A percentile compares a stretch with the other conserved stretches of the same genome.
These are phyloP conservation scores for Exophiala lecanii-corni DNA, from an alignment of 2,329 filamentous ascomycete species.

Conservation along the genomic window DNA sequence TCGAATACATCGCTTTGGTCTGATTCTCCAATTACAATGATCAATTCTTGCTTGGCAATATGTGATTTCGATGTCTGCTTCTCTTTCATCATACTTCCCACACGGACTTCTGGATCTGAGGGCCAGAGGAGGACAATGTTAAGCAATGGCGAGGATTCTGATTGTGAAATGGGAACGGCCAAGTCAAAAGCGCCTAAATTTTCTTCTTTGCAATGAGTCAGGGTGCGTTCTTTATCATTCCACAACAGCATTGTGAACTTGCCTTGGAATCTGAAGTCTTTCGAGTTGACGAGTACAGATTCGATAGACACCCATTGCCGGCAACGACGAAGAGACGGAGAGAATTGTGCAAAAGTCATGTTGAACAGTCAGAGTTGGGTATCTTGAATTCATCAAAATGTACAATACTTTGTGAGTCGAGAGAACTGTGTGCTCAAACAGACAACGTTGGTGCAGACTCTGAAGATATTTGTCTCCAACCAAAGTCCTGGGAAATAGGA, in stretches of 20 bases:
- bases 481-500: too few relatives aligned
- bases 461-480: too few relatives aligned
- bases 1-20: too few relatives aligned
- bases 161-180: conserved; percentile 4
- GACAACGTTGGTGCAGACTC: too few relatives aligned
- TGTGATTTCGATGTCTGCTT: too few relatives aligned
- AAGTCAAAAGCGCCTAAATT: conserved; percentile 5
- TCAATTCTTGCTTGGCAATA: too few relatives aligned
- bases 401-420: conserved; percentile 11
- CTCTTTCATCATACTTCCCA: too few relatives aligned
- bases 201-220: neutral
- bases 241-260: too few relatives aligned
- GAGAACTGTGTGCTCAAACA: conserved; percentile 22
- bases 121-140: conserved; percentile 15
- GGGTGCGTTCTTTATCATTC: too few relatives aligned
- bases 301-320: conserved; percentile 33
- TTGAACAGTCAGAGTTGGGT: conserved; percentile 13
- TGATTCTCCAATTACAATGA: too few relatives aligned
- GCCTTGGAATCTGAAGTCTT: conserved; percentile 31
- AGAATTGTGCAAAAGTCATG: conserved; percentile 34
- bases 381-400: conserved; percentile 10
- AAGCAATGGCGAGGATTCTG: conserved; percentile 3
- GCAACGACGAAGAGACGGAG: conserved; percentile 36
- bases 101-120: too few relatives aligned
- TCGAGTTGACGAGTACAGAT: conserved; percentile 23